Percentiles rank a stretch among this genome's conserved stretches.
phyloP scores from a whole-genome alignment of 2,329 filamentous ascomycete species.

The Epichloe scottii region DNA sequence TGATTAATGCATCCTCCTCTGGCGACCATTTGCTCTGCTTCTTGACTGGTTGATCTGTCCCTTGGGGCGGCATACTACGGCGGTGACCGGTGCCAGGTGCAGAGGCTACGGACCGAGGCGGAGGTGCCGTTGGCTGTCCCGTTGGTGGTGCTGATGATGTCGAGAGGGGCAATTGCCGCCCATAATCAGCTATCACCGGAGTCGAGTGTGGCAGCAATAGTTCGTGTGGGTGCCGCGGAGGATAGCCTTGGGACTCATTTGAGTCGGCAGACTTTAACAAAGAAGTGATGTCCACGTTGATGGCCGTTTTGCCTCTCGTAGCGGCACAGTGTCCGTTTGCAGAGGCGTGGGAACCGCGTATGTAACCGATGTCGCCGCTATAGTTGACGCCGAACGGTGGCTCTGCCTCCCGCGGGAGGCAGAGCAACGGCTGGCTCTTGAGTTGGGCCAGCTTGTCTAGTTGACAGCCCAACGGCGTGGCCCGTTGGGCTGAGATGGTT shows the following conservation, averaged over 20 bases:
- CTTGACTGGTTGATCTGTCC: constrained; percentile 61
- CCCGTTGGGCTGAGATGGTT: constrained; percentile 1
- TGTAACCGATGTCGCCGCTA: constrained; percentile 16
- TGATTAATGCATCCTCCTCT: constrained; percentile 87
- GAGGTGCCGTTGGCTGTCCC: background rate
- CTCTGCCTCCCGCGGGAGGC: constrained; percentile 27
- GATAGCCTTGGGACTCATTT: constrained; percentile 51
- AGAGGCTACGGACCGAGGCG: constrained; percentile 17
- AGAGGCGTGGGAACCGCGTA: constrained; percentile 17
- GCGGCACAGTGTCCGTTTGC: constrained; percentile 15
- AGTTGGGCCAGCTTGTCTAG: constrained; percentile 28
- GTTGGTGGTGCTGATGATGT: background rate
- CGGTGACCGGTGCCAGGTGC: constrained; percentile 19
- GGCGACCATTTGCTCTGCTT: constrained; percentile 96
- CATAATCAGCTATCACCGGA: constrained; percentile 8
- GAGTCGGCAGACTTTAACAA: constrained; percentile 68
- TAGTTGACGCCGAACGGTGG: constrained; percentile 18
- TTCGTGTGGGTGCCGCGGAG: constrained; percentile 16
- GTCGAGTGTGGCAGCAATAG: constrained; percentile 12
- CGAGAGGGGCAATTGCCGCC: constrained; percentile 11
- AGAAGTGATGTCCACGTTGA: constrained; percentile 90
- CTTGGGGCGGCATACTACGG: constrained; percentile 31
- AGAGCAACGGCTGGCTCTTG: constrained; percentile 28
- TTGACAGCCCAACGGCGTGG: constrained; percentile 12
- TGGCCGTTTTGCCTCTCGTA: constrained; percentile 29